Evolutionary conservation across 169 alveolate genomes (phyloP).

Genomic region (Cryptosporidium tyzzeri): DNA sequence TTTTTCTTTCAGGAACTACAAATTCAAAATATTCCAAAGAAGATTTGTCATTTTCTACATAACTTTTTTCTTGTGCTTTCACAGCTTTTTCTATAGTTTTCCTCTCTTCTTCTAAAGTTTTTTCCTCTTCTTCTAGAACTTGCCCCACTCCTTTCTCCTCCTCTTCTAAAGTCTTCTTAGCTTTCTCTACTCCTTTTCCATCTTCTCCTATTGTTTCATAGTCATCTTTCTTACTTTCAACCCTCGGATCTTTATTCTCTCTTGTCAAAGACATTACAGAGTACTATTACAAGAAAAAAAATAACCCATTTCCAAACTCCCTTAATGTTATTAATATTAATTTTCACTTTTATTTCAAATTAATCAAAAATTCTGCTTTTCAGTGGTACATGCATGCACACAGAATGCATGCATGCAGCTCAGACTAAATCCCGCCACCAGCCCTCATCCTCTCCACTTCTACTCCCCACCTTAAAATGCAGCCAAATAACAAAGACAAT

Average conservation of each 20-base stretch:
- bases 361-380: not conserved
- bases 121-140: too few species aligned
- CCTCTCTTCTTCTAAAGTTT: too few species aligned
- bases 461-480: not conserved
- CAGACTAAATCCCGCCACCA: not conserved
- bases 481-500: not conserved
- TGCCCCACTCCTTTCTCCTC: too few species aligned
- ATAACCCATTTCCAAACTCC: not conserved
- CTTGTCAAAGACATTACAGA: not conserved
- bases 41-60: too few species aligned
- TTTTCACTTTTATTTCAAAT: not conserved
- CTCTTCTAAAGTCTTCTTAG: too few species aligned
- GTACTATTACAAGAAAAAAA: too few species aligned
- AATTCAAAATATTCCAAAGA: not conserved
- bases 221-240: not conserved
- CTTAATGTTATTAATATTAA: too few species aligned
- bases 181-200: too few species aligned
- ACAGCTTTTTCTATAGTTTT: too few species aligned
- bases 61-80: too few species aligned
- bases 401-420: not conserved
- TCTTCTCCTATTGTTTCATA: not conserved
- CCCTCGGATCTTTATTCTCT: not conserved
- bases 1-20: not conserved
- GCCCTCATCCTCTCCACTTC: too few species aligned
- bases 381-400: not conserved